Evolutionary conservation across 805 yeast genomes (phyloP).

Genomic region (Kluyveromyces nonfermentans): DNA sequence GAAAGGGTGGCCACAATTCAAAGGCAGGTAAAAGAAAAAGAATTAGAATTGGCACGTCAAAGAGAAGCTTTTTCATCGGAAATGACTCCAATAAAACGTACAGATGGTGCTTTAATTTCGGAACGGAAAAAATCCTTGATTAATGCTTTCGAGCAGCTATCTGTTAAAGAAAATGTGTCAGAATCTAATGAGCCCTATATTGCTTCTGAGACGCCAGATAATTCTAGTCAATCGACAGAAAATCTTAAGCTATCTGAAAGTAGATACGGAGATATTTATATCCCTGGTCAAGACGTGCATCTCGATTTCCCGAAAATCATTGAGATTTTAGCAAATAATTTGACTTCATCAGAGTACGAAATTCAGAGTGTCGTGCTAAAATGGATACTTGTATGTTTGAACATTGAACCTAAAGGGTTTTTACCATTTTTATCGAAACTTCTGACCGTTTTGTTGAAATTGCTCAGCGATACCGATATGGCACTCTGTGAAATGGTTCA

Average conservation of each 20-base stretch:
- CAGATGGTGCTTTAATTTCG: constrained; percentile 23
- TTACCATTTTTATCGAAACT: constrained; percentile 67
- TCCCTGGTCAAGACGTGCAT: constrained; percentile 73
- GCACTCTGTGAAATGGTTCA: constrained; percentile 45
- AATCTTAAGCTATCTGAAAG: constrained; percentile 2
- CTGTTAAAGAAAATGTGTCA: constrained; percentile 5
- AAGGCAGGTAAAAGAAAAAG: constrained; percentile 34
- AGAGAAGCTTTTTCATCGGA: constrained; percentile 14
- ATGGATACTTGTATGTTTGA: constrained; percentile 72
- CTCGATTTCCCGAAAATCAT: constrained; percentile 74
- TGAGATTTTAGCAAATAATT: constrained; percentile 69
- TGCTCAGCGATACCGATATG: constrained; percentile 46
- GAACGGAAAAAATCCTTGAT: constrained; percentile 27
- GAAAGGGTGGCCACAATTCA: constrained; percentile 66
- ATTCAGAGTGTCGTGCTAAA: constrained; percentile 70
- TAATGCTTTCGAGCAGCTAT: constrained; percentile 18
- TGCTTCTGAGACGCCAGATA: constrained; percentile 3
- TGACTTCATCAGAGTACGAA: constrained; percentile 64
- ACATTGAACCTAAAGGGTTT: constrained; percentile 63
- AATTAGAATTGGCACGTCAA: constrained; percentile 13
- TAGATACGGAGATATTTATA: constrained; percentile 45
- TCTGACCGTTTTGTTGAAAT: constrained; percentile 55
- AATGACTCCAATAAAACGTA: constrained; percentile 21
- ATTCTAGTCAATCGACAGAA: not conserved
- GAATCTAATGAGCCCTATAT: not conserved